Evolutionary conservation across 1,284 basidiomycete genomes (phyloP), one percentile per base, ranked within the genome.

Genomic region (Fomes fomentarius): DNA sequence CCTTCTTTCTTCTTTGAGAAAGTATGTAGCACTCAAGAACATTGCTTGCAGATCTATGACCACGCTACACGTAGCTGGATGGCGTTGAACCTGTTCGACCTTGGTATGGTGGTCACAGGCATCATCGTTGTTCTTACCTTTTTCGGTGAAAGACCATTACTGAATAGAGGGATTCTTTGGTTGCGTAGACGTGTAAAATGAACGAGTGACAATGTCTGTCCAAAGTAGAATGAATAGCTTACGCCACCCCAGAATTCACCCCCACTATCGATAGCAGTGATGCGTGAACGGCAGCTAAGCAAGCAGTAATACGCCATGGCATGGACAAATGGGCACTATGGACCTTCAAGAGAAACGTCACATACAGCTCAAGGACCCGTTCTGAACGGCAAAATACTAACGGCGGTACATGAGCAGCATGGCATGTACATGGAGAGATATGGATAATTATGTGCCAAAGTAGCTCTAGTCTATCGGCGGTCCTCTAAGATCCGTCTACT

Each of bases 11-110:
- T 12, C 21, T 8, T 14, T 4, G 21, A 4, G 21, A 56, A 39
- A 6, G 49, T 17, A n/a, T n/a, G n/a, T 54, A 24, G 9, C 49
- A 11, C 25, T n/a, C 8, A 24, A 4, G 15, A 12, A n/a, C 25
- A 26, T n/a, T 12, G 24, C 19, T 17, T n/a, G n/a, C 57, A 88
- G 84, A 74, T 89, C 19, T 88, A 85, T 61, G 78, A 81, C 54
- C 78, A 78, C 62, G 54, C 77, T 28, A 22, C 51, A 9, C 66
- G 72, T 15, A 87, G 87, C 14, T 89, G 86, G 86, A 69, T 77
- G 52, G 78, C 75, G 7, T 62, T 87, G 9, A 82, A 77, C 57
- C 62, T 80, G 22, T 62, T 87, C 15, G 71, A 74, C 10, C 69
- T 73, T 1, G 77, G 73, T 1, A 54, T 85, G 12, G 64, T 83